A percentile compares a stretch with the other conserved stretches of the same genome.
Conservation (phyloP, 2,329 filamentous ascomycete genomes). For the Alternaria rosae region DNA sequence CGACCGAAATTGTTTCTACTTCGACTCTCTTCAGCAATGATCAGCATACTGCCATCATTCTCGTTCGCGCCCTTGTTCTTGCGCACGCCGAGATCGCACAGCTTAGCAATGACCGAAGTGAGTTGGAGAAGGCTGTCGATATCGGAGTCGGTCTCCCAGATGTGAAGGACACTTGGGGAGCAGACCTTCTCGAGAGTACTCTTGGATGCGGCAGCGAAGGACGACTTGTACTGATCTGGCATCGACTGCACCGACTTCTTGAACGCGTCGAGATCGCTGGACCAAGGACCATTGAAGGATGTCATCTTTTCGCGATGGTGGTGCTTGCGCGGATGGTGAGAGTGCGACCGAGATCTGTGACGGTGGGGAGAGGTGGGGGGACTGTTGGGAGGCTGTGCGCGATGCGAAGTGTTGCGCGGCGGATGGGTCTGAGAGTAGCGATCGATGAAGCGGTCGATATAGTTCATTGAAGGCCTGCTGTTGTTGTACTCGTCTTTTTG, state of each 20-base stretch:
- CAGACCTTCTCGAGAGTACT: conserved; percentile 31
- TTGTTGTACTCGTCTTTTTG: background rate
- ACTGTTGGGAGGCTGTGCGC: background rate
- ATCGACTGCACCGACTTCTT: conserved; percentile 34
- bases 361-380: background rate
- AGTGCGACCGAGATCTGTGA: background rate
- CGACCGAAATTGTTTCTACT: conserved; percentile 30
- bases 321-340: conserved; percentile 16
- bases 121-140: conserved; percentile 43
- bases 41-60: conserved; percentile 35
- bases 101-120: conserved; percentile 38
- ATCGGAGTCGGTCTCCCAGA: conserved; percentile 46
- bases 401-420: background rate
- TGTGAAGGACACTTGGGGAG: conserved; percentile 32
- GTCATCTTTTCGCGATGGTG: conserved; percentile 17
- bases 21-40: conserved; percentile 34
- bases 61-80: conserved; percentile 18
- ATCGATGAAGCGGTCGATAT: conserved; percentile 19
- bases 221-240: conserved; percentile 32
- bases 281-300: conserved; percentile 38
- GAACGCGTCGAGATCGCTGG: conserved; percentile 31
- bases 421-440: background rate
- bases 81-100: conserved; percentile 32
- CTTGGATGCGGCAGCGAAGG: conserved; percentile 31
- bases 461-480: conserved; percentile 11